Conservation (phyloP, 345 rosid species). For the Eucalyptus sp. region DNA sequence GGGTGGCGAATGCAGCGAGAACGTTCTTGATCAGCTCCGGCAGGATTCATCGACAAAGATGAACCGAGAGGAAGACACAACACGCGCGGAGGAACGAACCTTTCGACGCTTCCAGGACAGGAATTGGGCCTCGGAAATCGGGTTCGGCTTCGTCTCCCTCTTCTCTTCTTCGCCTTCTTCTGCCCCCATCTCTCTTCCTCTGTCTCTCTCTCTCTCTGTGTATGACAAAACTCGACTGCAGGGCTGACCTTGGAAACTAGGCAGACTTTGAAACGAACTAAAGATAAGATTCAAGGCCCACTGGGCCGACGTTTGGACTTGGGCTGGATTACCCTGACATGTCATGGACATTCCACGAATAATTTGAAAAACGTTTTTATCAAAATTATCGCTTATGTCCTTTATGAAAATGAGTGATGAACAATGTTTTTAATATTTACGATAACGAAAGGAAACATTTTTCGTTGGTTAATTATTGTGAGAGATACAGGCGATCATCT, state of each 20-base stretch:
- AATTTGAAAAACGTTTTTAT: no score
- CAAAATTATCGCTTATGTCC: no score
- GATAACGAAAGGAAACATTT: no score
- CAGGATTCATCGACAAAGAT: background rate
- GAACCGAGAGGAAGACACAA: no score
- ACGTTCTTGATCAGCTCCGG: background rate
- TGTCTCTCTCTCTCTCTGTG: background rate
- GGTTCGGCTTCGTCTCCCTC: background rate
- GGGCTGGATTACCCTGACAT: background rate
- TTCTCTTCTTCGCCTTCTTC: constrained; percentile 21
- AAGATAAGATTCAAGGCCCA: background rate
- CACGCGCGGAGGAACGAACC: background rate
- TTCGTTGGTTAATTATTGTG: no score
- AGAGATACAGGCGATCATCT: no score
- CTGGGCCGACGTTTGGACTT: background rate
- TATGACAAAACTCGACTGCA: background rate
- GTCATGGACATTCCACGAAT: no score
- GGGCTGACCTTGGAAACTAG: background rate
- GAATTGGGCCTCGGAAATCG: background rate
- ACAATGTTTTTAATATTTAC: no score
- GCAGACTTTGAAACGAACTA: background rate
- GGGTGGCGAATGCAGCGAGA: background rate
- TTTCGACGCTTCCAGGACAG: constrained; percentile 4
- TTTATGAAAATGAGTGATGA: no score
- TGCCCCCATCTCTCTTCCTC: constrained; percentile 32